phyloP scores from a whole-genome alignment of 2,329 filamentous ascomycete species.

The Claviceps capensis region DNA sequence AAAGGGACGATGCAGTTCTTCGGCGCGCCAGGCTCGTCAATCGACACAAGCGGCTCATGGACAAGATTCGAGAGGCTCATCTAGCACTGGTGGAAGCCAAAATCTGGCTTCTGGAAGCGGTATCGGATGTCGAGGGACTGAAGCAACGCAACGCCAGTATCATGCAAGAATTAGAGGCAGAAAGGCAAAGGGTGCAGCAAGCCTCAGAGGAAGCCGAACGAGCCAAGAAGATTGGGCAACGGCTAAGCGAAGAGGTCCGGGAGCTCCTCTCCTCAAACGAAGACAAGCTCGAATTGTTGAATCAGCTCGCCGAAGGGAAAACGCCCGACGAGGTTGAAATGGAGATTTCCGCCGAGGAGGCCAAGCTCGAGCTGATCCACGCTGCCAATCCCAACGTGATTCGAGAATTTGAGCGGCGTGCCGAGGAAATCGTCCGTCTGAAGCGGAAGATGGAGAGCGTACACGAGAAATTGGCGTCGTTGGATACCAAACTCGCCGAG shows the following conservation, averaged over 20 bases:
- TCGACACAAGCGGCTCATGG: constrained; percentile 43
- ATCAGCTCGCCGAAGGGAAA: constrained; percentile 31
- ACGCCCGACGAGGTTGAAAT: constrained; percentile 51
- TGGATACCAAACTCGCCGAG: constrained; percentile 45
- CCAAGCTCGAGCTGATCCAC: constrained; percentile 67
- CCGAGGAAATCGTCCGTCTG: constrained; percentile 54
- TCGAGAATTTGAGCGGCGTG: constrained; percentile 62
- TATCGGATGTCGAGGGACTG: constrained; percentile 65
- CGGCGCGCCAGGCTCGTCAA: constrained; percentile 41
- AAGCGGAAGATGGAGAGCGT: constrained; percentile 40
- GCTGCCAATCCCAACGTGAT: constrained; percentile 64
- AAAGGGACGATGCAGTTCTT: constrained; percentile 41
- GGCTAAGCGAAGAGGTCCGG: constrained; percentile 22
- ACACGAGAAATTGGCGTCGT: constrained; percentile 38
- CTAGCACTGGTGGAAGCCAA: constrained; percentile 54
- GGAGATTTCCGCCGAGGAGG: constrained; percentile 60
- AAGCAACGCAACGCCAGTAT: constrained; percentile 50
- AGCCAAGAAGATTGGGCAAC: constrained; percentile 20
- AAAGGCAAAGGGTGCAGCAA: constrained; percentile 21
- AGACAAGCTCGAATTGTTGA: constrained; percentile 26
- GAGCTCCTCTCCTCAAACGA: constrained; percentile 26
- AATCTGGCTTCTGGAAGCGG: constrained; percentile 62
- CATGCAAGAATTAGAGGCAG: constrained; percentile 34
- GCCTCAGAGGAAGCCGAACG: constrained; percentile 25
- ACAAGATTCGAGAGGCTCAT: constrained; percentile 46